Evolutionary conservation across 1,284 basidiomycete genomes (phyloP).

Genomic region (Phlebopus sp.): DNA sequence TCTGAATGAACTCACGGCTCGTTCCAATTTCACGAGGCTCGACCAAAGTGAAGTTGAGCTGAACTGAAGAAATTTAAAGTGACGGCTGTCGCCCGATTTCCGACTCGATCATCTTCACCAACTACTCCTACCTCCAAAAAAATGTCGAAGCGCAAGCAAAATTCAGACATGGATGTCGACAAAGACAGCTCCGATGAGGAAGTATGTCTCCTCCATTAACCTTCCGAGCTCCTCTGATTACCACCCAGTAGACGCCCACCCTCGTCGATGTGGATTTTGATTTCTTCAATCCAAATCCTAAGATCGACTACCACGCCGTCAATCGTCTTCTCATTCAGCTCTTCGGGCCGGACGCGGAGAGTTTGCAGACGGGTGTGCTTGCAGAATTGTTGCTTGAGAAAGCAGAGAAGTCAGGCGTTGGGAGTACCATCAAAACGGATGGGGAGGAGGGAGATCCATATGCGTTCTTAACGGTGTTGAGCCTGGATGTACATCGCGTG

Average conservation of each 20-base stretch:
- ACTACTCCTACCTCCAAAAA: too few species aligned
- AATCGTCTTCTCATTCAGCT: slow-evolving; percentile 81
- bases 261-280: slow-evolving; percentile 87
- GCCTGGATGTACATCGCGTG: slow-evolving; percentile 77
- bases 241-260: slow-evolving; percentile 13
- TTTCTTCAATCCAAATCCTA: slow-evolving; percentile 83
- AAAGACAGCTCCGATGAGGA: slow-evolving; percentile 14
- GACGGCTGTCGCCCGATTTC: too few species aligned
- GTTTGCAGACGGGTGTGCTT: slow-evolving; percentile 68
- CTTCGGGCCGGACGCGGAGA: slow-evolving; percentile 77
- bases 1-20: too few species aligned
- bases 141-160: slow-evolving; percentile 30
- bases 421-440: slow-evolving; percentile 91
- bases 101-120: too few species aligned
- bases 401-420: slow-evolving; percentile 54
- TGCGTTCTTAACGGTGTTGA: slow-evolving; percentile 79
- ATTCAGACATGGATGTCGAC: slow-evolving; percentile 14
- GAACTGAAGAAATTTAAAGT: too few species aligned
- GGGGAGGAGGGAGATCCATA: slow-evolving; percentile 87
- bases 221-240: too few species aligned
- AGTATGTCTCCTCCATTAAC: slow-evolving; percentile 8
- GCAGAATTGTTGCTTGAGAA: slow-evolving; percentile 76
- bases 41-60: too few species aligned
- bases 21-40: too few species aligned
- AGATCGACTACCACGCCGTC: slow-evolving; percentile 82